Conservation (phyloP, 148 eudicot species). For the Vaccinium darrowii region DNA sequence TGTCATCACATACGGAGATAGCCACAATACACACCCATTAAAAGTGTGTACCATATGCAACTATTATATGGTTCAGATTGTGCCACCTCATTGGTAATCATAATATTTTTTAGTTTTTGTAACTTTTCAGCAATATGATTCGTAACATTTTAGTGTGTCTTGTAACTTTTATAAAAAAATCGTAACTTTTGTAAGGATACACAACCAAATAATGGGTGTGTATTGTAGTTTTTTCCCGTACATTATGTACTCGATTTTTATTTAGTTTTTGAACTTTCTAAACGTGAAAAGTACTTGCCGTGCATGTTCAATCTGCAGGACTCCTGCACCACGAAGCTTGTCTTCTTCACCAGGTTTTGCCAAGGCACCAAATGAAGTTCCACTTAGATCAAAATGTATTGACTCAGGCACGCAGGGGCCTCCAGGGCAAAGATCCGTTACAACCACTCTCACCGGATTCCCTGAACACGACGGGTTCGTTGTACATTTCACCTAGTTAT, state of each 20-base stretch:
- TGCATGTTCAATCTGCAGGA: conserved; percentile 39
- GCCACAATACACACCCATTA: too few relatives aligned
- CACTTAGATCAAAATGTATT: conserved; percentile 48
- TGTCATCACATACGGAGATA: too few relatives aligned
- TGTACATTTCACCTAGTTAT: conserved; percentile 37
- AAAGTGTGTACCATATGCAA: too few relatives aligned
- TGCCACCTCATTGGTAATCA: too few relatives aligned
- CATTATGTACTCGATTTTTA: not conserved
- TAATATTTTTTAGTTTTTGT: too few relatives aligned
- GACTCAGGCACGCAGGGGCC: conserved; percentile 32
- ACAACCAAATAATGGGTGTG: too few relatives aligned
- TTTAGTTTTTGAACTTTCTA: not conserved
- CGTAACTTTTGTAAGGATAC: too few relatives aligned
- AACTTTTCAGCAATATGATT: too few relatives aligned
- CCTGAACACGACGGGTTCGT: conserved; percentile 38
- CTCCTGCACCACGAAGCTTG: conserved; percentile 38
- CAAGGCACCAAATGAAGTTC: conserved; percentile 50
- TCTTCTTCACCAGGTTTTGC: conserved; percentile 37
- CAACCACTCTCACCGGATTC: conserved; percentile 39
- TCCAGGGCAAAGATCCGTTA: conserved; percentile 49
- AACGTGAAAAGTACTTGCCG: conserved; percentile 18
- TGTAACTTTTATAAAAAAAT: too few relatives aligned
- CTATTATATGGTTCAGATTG: too few relatives aligned
- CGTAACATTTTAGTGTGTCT: too few relatives aligned
- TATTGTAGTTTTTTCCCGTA: too few relatives aligned